Evolutionary conservation across 1,284 basidiomycete genomes (phyloP), one percentile per base, ranked within the genome.

Genomic region (Rhodofomes roseus): DNA sequence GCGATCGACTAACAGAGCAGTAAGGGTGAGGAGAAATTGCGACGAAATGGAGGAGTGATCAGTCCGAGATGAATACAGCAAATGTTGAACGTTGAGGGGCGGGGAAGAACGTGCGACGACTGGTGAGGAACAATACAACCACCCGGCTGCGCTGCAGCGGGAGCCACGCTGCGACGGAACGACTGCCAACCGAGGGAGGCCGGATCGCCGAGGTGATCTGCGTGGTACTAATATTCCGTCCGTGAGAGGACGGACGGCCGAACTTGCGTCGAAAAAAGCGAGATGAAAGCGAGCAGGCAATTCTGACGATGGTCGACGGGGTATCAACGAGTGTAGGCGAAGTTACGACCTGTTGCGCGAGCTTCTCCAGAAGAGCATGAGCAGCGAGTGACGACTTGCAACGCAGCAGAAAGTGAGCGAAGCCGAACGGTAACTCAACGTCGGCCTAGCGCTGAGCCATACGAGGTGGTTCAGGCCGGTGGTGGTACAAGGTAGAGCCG

Each of bases 381-480:
- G 46, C 14, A 29, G 27, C 22, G 25, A 31, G 16, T 27, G 16
- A n/a, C 2, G 25, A 39, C 16, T 39, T 12, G 16, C 37, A 39
- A 39, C 16, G 46, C 23, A 23, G 11, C 11, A 16, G 23, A 20
- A 4, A 48, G 46, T 12, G 46, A 29, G 25, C 46, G 25, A 25
- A 9, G 29, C 12, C 7, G 46, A 48, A 29, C 25, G 46, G 6
- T 39, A 14, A 39, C 4, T 3, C 37, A 39, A 14, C 11, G 31
- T 20, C 43, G 2, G 6, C n/a, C 20, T 37, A 52, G 20, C 56
- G 56, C 3, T 34, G 22, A 7, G 60, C 55, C 58, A 62, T 61
- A 51, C 65, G 63, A 6, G 64, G 65, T 8, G 67, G 64, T 23
- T 60, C 60, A 4, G 67, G 61, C 1, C 64, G 64, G 37, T 63